Conservation (phyloP, 2,329 filamentous ascomycete genomes). For the Fusarium xylarioides region DNA sequence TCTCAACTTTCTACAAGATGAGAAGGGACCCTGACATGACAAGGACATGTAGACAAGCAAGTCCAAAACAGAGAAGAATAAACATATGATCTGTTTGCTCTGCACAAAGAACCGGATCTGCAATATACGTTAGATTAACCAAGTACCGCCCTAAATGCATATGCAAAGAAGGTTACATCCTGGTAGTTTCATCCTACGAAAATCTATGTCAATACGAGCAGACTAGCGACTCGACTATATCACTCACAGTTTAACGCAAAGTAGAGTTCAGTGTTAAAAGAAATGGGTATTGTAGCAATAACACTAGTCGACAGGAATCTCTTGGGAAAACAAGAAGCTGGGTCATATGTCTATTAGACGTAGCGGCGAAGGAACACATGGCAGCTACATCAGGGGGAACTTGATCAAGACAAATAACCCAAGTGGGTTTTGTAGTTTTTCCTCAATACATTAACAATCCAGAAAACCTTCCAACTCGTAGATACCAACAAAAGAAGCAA, state of each 20-base stretch:
- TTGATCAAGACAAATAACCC: conserved; percentile 43
- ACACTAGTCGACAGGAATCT: conserved; percentile 15
- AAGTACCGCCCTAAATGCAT: background rate
- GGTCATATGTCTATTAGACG: conserved; percentile 44
- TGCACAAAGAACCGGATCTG: background rate
- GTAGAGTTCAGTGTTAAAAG: background rate
- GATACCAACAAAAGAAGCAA: conserved; percentile 40
- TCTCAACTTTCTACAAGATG: background rate
- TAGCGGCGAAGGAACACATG: conserved; percentile 39
- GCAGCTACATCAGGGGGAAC: conserved; percentile 39
- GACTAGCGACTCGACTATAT: background rate
- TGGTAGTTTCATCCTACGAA: background rate
- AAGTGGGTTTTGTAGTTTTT: conserved; percentile 42
- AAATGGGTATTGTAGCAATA: conserved; percentile 31
- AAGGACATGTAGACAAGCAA: background rate
- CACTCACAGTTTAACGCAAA: background rate
- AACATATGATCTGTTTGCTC: background rate
- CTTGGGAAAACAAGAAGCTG: conserved; percentile 13
- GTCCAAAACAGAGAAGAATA: background rate
- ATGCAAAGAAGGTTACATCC: background rate
- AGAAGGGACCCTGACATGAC: background rate
- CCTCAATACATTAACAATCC: conserved; percentile 46
- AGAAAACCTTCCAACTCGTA: conserved; percentile 42
- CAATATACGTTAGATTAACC: background rate
- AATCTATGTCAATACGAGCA: background rate